Base-by-base conservation (phyloP, 768 basidiomycete species). In the Psilocybe cyanescens region DNA sequence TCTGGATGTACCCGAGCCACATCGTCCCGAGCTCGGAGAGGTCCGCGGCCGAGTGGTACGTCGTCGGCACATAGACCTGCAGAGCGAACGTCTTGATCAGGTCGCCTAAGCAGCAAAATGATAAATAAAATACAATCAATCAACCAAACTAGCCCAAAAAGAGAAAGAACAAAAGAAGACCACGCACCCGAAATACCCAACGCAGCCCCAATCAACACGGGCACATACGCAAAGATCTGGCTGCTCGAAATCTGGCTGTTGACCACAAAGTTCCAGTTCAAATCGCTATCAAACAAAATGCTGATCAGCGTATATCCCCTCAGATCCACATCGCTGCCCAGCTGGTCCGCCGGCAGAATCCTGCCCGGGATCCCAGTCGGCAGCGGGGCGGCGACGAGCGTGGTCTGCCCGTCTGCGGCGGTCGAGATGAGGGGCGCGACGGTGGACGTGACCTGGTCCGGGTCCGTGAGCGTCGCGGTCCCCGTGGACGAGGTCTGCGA, bases 141-240 rank as follows among this genome's bases (percentile, higher is more conserved):
- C 24, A 24, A 51, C 31, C 31, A 19, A 45, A 35, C 33, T 35
- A 11, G 11, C 6, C 41, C 16, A 56, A 7, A 31, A 54, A 31
- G n/a, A 24, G 19, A 46, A 55, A 50, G 14, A 17, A 52, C 39
- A 17, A 44, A 35, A 41, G 54, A 49, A 9, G 37, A 63, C 24
- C 14, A 71, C 76, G 30, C 53, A 81, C 81, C 68, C 72, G 33
- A 53, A 79, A 78, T 69, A 0, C 62, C 70, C 1, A 81, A 66
- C 8, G 78, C 76, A 8, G 66, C 71, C 1, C 66, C 59, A 30
- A 82, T 70, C 48, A 81, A 70, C 0, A 68, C 29, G 1, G 94
- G 92, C 57, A 89, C 76, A 68, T 81, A 89, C 11, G 83, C 85
- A 69, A 98, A 92, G 46, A 99, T 80, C 76, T 98, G 93, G 51